Percentiles rank a stretch among this genome's conserved stretches.
Evolutionary conservation across 306 rosid genomes (phyloP).

Genomic region (Argentina anserina): DNA sequence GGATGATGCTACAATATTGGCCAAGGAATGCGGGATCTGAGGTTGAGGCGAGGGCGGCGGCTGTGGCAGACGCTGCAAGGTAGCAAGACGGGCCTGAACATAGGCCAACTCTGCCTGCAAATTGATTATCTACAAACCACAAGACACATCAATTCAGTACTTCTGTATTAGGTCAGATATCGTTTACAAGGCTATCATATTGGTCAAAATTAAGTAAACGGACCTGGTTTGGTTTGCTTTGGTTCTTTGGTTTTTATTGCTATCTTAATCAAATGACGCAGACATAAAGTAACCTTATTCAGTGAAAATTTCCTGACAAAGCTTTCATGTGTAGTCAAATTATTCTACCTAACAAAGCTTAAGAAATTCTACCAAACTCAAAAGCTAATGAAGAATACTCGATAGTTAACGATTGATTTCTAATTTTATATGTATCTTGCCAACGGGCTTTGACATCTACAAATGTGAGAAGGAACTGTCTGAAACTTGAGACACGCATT

Average conservation of each 20-base stretch:
- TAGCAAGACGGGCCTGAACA: slow-evolving; percentile 66
- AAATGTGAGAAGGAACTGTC: background rate
- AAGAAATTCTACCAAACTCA: slow-evolving; percentile 45
- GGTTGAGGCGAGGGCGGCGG: slow-evolving; percentile 18
- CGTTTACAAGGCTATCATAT: background rate
- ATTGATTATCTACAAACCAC: slow-evolving; percentile 55
- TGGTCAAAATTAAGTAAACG: background rate
- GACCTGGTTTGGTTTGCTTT: background rate
- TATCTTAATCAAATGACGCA: background rate
- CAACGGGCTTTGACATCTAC: background rate
- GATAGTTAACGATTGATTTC: slow-evolving; percentile 13
- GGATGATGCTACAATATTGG: slow-evolving; percentile 23
- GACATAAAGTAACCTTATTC: background rate
- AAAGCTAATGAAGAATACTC: slow-evolving; percentile 23
- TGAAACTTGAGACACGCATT: background rate
- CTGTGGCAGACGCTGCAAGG: slow-evolving; percentile 38
- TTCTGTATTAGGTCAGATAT: background rate
- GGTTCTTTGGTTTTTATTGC: background rate
- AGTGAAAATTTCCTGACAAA: background rate
- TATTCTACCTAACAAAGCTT: slow-evolving; percentile 21
- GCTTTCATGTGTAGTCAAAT: slow-evolving; percentile 1
- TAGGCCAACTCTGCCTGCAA: slow-evolving; percentile 77
- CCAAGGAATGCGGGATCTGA: slow-evolving; percentile 26
- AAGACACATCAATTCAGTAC: background rate
- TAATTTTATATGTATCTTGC: too few relatives aligned